phyloP scores from a whole-genome alignment of 73 alveolate genomes.

The Urostyla sp. region DNA sequence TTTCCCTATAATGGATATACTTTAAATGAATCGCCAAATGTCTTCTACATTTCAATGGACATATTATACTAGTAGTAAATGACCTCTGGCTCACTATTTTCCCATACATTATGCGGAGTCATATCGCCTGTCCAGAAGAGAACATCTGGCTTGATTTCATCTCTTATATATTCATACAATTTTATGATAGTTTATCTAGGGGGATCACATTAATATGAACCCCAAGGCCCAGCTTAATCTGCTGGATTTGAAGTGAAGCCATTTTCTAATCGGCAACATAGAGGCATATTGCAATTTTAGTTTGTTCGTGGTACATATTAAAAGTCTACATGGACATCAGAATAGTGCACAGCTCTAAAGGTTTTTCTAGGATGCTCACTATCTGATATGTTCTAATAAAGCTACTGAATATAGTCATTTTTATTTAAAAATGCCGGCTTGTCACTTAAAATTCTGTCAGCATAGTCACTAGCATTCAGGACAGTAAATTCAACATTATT shows the following conservation, averaged over 20 bases:
- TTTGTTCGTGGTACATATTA: constrained; percentile 78
- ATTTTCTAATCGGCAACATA: constrained; percentile 90
- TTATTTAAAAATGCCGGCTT: constrained; percentile 65
- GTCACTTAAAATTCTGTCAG: constrained; percentile 46
- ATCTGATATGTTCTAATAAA: constrained; percentile 32
- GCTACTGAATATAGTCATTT: constrained; percentile 53
- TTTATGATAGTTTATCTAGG: constrained; percentile 45
- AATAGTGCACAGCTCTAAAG: constrained; percentile 81
- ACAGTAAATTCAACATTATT: constrained; percentile 8
- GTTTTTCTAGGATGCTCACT: constrained; percentile 40
- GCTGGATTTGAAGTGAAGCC: constrained; percentile 74
- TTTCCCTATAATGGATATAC: constrained; percentile 79
- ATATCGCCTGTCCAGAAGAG: constrained; percentile 97
- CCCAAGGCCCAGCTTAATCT: constrained; percentile 67
- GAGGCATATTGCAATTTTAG: constrained; percentile 77
- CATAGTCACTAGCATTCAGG: constrained; percentile 40
- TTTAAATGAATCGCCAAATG: constrained; percentile 31
- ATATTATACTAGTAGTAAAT: constrained; percentile 54
- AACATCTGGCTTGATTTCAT: constrained; percentile 83
- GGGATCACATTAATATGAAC: constrained; percentile 62
- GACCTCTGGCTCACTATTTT: constrained; percentile 54
- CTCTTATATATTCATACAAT: constrained; percentile 52
- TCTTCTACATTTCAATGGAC: constrained; percentile 20
- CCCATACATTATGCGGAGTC: constrained; percentile 94
- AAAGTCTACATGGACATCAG: constrained; percentile 93